Evolutionary conservation across 108 stramenopile species (phyloP), one percentile per base, ranked within the genome.

Genomic region (Conticribra guillardii): DNA sequence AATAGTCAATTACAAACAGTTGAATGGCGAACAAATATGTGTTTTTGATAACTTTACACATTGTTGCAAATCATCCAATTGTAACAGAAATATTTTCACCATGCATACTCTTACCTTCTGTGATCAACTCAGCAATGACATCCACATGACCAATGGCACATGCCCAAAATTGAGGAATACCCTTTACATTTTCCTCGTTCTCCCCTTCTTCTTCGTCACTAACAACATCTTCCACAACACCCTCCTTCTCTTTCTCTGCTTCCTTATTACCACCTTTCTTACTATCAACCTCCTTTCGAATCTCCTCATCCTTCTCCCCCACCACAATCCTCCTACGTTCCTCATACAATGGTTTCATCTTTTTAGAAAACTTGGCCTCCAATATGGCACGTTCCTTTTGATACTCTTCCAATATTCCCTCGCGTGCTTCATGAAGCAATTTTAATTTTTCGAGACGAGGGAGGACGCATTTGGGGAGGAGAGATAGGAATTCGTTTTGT

Each of bases 101-200:
- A 41, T 41, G 5, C 37, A 41, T 41, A 9, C 37, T 9, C 71
- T 22, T 19, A 72, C 71, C 71, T 80, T 97, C 93, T 4, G 93
- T 79, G 51, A 97, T 77, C 18, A 88, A 34, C 57, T 92, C 92
- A n/a, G 83, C 83, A 23, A 93, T 64, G 19, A 81, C 69, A 46
- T 85, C 90, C 58, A 87, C 81, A 60, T 94, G 83, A 7, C 78
- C 78, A 76, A 97, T 81, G 51, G 88, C 89, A 54, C 75, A 80
- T 5, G 88, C 76, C 96, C 96, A 96, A 74, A 96, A 96, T 71
- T 95, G 89, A 1, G 96, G 96, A 61, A 94, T 86, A 47, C 96
- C 96, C 55, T 68, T 64, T 2, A 81, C 66, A 8, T 37, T 41
- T 44, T 69, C 60, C 32, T 53, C 71, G 28, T 64, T 70, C 21